Conservation (phyloP, 768 basidiomycete genomes). For the Phaeolepiota aurea region DNA sequence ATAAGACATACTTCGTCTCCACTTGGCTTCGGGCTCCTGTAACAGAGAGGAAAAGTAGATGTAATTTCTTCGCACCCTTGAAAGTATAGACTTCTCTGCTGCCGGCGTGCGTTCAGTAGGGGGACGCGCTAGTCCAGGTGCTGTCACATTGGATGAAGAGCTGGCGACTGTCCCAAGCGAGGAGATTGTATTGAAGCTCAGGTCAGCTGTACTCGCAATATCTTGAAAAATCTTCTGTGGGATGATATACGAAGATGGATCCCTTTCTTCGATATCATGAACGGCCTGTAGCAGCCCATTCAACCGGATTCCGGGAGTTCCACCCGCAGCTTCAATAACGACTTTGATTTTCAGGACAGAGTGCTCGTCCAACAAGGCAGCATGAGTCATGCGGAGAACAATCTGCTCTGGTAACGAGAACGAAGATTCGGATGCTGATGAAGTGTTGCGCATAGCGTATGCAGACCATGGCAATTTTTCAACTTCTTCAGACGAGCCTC, state of each 20-base stretch:
- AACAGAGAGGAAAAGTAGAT: constrained; percentile 96
- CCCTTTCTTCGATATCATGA: constrained; percentile 56
- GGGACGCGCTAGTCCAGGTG: constrained; percentile 23
- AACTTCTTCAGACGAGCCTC: constrained; percentile 64
- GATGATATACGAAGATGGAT: constrained; percentile 50
- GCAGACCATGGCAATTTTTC: constrained; percentile 70
- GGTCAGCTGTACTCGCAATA: constrained; percentile 57
- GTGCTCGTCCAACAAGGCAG: constrained; percentile 61
- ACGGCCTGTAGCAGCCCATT: constrained; percentile 78
- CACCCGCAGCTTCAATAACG: constrained; percentile 72
- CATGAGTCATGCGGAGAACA: constrained; percentile 64
- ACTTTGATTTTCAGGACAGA: constrained; percentile 76
- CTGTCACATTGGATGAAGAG: constrained; percentile 27
- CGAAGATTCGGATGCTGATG: constrained; percentile 17
- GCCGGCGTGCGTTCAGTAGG: constrained; percentile 43
- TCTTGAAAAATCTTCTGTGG: constrained; percentile 66
- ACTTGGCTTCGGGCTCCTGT: constrained; percentile 97
- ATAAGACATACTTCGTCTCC: constrained; percentile 66
- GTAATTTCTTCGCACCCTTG: constrained; percentile 85
- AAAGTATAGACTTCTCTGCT: constrained; percentile 77
- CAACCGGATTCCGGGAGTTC: constrained; percentile 70
- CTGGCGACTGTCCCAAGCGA: constrained; percentile 47
- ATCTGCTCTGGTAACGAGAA: constrained; percentile 37
- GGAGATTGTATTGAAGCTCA: constrained; percentile 61
- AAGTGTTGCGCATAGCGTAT: constrained; percentile 42